Conservation (phyloP, 2,329 filamentous ascomycete genomes). For the Penicillium sp. region DNA sequence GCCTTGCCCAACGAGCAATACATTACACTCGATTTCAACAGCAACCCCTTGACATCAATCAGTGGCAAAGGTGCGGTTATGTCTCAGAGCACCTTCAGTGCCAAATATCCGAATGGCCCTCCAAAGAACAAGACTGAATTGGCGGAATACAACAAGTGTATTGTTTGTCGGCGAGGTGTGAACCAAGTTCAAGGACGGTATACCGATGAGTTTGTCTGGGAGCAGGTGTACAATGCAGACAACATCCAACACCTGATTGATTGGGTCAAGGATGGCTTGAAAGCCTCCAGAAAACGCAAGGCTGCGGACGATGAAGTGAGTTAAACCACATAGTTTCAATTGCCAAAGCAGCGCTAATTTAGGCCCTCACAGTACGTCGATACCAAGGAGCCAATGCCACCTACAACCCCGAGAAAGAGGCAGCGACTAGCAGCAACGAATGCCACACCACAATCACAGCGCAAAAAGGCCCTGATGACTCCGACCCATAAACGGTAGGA, state of each 20-base stretch:
- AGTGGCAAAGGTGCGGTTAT: conserved; percentile 82
- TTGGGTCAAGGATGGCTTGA: conserved; percentile 63
- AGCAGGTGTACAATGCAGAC: conserved; percentile 71
- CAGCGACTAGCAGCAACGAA: conserved; percentile 50
- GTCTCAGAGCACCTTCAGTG: conserved; percentile 67
- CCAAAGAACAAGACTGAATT: conserved; percentile 60
- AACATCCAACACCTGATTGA: conserved; percentile 65
- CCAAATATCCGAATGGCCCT: conserved; percentile 71
- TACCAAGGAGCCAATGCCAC: conserved; percentile 34
- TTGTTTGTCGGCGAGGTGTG: conserved; percentile 84
- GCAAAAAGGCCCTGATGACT: conserved; percentile 52
- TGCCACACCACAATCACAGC: conserved; percentile 44
- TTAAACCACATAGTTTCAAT: not conserved
- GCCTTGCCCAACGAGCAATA: conserved; percentile 87
- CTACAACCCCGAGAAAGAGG: conserved; percentile 57
- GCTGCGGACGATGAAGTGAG: conserved; percentile 40
- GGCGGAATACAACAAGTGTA: conserved; percentile 77
- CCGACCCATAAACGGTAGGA: conserved; percentile 61
- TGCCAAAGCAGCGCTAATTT: conserved; percentile 2
- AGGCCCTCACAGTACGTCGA: conserved; percentile 37
- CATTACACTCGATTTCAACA: conserved; percentile 80
- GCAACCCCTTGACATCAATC: conserved; percentile 83
- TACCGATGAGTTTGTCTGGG: conserved; percentile 89
- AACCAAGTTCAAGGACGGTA: conserved; percentile 87
- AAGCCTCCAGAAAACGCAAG: conserved; percentile 61